Evolutionary conservation across 352 stramenopile species (phyloP), one percentile per base, ranked within the genome.

Genomic region (Globisporangium parvum): DNA sequence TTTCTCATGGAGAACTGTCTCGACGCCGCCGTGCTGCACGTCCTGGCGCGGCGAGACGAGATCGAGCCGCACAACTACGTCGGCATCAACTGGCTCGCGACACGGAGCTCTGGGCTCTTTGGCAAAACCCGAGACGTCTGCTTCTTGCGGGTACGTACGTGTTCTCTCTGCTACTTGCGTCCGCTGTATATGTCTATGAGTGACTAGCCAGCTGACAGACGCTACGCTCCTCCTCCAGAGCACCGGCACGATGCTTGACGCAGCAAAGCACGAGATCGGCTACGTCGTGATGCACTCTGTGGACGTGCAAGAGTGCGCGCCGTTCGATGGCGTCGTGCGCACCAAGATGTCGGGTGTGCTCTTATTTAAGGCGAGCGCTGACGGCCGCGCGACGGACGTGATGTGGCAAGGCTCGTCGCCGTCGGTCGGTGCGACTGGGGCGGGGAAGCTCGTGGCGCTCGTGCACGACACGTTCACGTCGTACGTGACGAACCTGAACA

Each of bases 41-140:
- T 75, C 24, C 52, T 83, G 24, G 67, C 76, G 35, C 66, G 65
- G 4, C 60, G 54, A 33, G 71, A 65, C 24, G 66, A 76, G 35
- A 45, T 69, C 37, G 53, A 78, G 48, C 75, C 76, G 31, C 67
- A 77, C 51, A 67, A 74, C 49, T 89, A 78, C 60, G 66, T 89
- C 17, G 79, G 79, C n/a, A 70, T 89, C 51, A 83, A 87, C 59
- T 89, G 79, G 79, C 14, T 82, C 50, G 76, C 75, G 3, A 59
- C 65, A 41, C 66, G 71, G 23, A 74, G 62, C 20, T 55, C 70
- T 0, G 67, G 75, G 2, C 37, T 83, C n/a, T 86, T 89, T 35
- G 57, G 66, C 40, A 86, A 84, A 63, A 86, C 68, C 65, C 65
- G 73, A 39, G 79, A 89, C 51, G 15, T 86, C 1, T 86, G 75